Percentiles rank a stretch among this genome's conserved stretches.
These are phyloP conservation scores for Boletus tomentosulus DNA, from an alignment of 768 basidiomycete species.

Conservation along the genomic window DNA sequence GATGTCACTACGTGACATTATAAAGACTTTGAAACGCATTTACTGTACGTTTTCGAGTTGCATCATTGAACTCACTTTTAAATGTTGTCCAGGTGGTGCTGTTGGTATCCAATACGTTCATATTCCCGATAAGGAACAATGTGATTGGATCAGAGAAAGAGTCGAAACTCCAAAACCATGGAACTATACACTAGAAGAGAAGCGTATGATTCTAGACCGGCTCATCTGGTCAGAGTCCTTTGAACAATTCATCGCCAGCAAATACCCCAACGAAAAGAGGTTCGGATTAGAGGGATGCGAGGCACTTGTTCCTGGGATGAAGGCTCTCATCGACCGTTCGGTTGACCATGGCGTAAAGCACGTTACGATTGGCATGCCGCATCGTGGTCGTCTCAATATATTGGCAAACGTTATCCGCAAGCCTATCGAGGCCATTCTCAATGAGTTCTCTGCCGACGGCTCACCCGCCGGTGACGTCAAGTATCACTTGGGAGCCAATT, in stretches of 20 bases:
- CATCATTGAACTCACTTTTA: not conserved
- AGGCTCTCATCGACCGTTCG: constrained; percentile 96
- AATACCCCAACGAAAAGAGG: constrained; percentile 99
- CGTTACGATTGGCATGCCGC: constrained; percentile 98
- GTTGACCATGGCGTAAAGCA: constrained; percentile 95
- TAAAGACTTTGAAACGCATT: constrained; percentile 84
- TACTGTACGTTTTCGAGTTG: constrained; percentile 65
- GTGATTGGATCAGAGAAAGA: constrained; percentile 98
- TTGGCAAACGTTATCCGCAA: constrained; percentile 98
- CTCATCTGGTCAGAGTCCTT: constrained; percentile 99
- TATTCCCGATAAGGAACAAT: constrained; percentile 97
- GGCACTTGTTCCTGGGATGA: constrained; percentile 97
- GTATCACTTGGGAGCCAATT: constrained; percentile 98
- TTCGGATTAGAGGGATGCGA: constrained; percentile 99
- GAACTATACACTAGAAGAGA: constrained; percentile 98
- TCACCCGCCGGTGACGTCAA: constrained; percentile 96
- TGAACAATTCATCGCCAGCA: constrained; percentile 97
- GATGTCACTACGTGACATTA: constrained; percentile 89
- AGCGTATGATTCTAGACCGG: constrained; percentile 97
- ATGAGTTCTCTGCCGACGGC: constrained; percentile 84
- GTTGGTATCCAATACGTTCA: constrained; percentile 91
- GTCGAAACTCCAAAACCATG: constrained; percentile 94
- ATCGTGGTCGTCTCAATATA: constrained; percentile 97
- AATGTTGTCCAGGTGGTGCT: constrained; percentile 58
- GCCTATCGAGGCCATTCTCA: constrained; percentile 95